Evolutionary conservation across 345 rosid species (phyloP), one percentile per base, ranked within the genome.

Genomic region (Crucihimalaya himalaica): DNA sequence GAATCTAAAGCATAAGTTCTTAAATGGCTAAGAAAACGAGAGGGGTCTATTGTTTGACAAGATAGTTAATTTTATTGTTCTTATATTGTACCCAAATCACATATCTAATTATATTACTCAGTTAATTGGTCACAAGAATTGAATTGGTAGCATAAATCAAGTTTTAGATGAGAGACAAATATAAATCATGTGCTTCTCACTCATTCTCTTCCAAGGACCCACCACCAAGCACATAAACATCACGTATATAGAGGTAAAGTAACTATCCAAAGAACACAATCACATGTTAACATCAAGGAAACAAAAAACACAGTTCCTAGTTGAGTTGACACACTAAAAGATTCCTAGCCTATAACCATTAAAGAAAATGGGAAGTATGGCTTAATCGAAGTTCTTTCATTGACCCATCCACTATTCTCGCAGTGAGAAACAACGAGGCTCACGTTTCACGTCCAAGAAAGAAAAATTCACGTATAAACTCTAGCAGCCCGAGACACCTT

Each of bases 121-220:
- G 18, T 15, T 15, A 39, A 67, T 5, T 66, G 68, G 37, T 35
- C 79, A 55, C 68, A 75, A 16, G 9, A n/a, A 45, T 12, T 20
- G 56, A 68, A 75, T 59, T 68, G 19, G 12, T 4, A 42, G 23
- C 70, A 60, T 29, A 68, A 68, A 68, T 57, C 58, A 75, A 76
- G 19, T 21, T 21, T 43, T 76, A 53, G 59, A 34, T 63, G 42
- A 61, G 68, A 58, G 52, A 29, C 21, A 42, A 53, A 70, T 16
- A 58, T 10, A 16, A 60, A 68, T 29, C 51, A 63, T 18, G 52
- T 66, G 6, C 25, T 56, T 59, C 5, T 11, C 20, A 50, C 48
- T 53, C 60, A 32, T 52, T 68, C 21, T 63, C 29, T 11, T 76
- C 18, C 52, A 70, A 69, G 35, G 71, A 69, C 79, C 79, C 79